phyloP scores from a whole-genome alignment of 306 rosid species.

The Cucumis hystrix region DNA sequence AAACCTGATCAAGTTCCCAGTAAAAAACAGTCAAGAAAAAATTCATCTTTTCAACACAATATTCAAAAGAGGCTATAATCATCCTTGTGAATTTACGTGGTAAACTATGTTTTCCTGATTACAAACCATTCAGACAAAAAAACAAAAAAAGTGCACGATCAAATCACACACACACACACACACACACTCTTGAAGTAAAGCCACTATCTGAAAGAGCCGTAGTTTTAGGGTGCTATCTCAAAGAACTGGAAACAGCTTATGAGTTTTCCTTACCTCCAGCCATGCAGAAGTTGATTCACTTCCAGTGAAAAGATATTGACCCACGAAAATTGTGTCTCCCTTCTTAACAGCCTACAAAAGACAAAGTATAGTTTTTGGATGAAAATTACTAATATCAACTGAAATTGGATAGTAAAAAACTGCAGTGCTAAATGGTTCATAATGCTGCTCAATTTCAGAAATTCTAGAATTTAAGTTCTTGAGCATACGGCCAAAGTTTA shows the following conservation, averaged over 20 bases:
- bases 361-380: conserved; percentile 2
- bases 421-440: neutral
- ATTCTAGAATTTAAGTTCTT: neutral
- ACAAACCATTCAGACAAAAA: neutral
- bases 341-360: conserved; percentile 57
- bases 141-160: neutral
- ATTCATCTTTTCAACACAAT: neutral
- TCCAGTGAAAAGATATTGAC: conserved; percentile 95
- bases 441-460: neutral
- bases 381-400: neutral
- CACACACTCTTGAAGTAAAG: neutral
- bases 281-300: conserved; percentile 98
- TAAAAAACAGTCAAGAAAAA: conserved; percentile 13
- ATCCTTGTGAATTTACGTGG: neutral
- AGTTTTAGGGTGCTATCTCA: neutral
- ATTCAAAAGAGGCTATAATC: neutral
- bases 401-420: neutral
- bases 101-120: neutral
- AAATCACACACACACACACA: neutral
- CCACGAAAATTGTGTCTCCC: conserved; percentile 93
- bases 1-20: conserved; percentile 42
- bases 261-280: conserved; percentile 62
- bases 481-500: neutral
- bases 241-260: neutral
- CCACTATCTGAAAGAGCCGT: neutral